These are phyloP conservation scores for Scedosporium aurantiacum DNA, from an alignment of 2,329 filamentous ascomycete species.

Conservation along the genomic window DNA sequence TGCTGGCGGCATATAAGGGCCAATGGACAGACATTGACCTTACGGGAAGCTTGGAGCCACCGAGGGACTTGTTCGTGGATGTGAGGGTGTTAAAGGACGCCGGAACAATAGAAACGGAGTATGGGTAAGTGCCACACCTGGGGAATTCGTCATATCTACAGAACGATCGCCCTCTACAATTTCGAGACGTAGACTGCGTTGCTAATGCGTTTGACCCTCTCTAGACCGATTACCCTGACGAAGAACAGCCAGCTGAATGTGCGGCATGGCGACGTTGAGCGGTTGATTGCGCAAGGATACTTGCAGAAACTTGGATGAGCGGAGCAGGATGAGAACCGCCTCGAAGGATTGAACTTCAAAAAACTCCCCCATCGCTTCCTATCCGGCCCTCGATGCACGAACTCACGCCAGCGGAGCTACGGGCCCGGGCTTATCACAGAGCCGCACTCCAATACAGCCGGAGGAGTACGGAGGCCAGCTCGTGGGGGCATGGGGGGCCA, in stretches of 20 bases:
- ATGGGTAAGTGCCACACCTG: slow-evolving; percentile 55
- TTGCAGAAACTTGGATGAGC: slow-evolving; percentile 69
- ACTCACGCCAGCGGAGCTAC: not conserved
- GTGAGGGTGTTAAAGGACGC: slow-evolving; percentile 93
- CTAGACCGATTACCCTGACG: slow-evolving; percentile 82
- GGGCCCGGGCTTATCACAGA: no score
- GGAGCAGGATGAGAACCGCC: not conserved
- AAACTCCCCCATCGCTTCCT: not conserved
- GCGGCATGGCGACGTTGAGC: slow-evolving; percentile 87
- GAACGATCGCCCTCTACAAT: not conserved
- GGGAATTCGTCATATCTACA: not conserved
- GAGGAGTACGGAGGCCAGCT: no score
- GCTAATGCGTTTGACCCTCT: not conserved
- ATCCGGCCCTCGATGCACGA: not conserved
- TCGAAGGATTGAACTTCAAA: not conserved
- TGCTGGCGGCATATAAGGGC: slow-evolving; percentile 92
- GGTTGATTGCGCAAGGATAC: slow-evolving; percentile 88
- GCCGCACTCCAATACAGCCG: no score
- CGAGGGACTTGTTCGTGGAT: slow-evolving; percentile 93
- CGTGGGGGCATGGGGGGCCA: no score
- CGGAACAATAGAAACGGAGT: slow-evolving; percentile 97
- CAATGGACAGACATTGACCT: slow-evolving; percentile 98
- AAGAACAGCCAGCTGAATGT: slow-evolving; percentile 99
- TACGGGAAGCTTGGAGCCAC: slow-evolving; percentile 85
- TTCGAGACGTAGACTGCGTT: not conserved